Conservation (phyloP, 306 rosid genomes). For the Vigna reflexopilosa region DNA sequence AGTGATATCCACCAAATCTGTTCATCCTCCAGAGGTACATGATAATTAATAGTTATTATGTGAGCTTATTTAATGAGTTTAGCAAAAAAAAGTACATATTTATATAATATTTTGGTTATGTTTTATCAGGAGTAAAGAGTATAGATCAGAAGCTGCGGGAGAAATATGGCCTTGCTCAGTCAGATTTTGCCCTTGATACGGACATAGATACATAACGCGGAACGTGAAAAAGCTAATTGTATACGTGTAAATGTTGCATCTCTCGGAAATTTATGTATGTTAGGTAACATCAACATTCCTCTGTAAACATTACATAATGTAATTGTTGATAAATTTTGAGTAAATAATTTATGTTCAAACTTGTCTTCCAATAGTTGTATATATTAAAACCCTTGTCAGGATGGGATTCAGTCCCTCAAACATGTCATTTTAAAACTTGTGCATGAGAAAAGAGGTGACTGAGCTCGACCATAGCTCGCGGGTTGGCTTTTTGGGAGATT, state of each 20-base stretch:
- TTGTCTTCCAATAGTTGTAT: background rate
- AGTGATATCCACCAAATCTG: conserved; percentile 48
- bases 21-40: conserved; percentile 57
- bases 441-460: conserved; percentile 1
- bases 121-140: conserved; percentile 54
- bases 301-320: conserved; percentile 31
- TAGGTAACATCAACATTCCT: conserved; percentile 24
- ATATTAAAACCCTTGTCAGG: conserved; percentile 15
- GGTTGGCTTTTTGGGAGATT: too few species aligned
- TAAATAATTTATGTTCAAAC: conserved; percentile 22
- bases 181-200: conserved; percentile 28
- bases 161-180: conserved; percentile 40
- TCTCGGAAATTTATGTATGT: conserved; percentile 44
- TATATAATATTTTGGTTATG: conserved; percentile 19
- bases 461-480: too few species aligned
- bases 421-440: background rate
- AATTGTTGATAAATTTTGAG: conserved; percentile 26
- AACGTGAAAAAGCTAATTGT: conserved; percentile 37
- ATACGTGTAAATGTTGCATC: conserved; percentile 44
- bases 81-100: background rate
- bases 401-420: background rate
- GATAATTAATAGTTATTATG: conserved; percentile 18
- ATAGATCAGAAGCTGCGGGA: conserved; percentile 33
- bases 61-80: conserved; percentile 19
- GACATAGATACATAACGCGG: conserved; percentile 40